Evolutionary conservation across 2,329 filamentous ascomycete genomes (phyloP), one percentile per base, ranked within the genome.

Genomic region (Alternaria sp.): DNA sequence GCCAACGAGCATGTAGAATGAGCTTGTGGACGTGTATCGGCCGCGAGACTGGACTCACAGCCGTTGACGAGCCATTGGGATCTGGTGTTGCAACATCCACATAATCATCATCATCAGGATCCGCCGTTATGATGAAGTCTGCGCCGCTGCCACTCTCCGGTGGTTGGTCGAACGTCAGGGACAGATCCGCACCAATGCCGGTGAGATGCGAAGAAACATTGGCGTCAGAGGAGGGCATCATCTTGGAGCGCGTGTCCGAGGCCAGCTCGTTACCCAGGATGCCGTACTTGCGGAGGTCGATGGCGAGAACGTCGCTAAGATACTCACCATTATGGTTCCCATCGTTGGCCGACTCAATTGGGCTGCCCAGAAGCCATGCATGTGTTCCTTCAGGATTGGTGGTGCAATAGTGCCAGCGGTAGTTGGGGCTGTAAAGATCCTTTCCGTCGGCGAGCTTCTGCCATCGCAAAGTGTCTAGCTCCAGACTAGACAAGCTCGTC

Each of bases 361-460:
- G 92, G 72, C 93, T 97, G 9, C 95, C 95, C n/a, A 99, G 85
- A 25, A 99, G 84, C 94, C 95, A 99, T 8, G 93, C 95, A 76
- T 97, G 97, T 7, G 95, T 97, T 6, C 94, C 94, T 71, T 97
- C 92, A 62, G 95, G 90, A 75, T 97, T 96, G 80, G 97, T 91
- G 3, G 93, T 97, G 78, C 95, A 98, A 76, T 99, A 99, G 78
- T 98, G 94, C 95, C 95, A 99, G 61, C 94, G 89, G 78, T 95
- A 98, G n/a, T 91, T 92, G 0, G 89, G 84, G 69, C 92, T 92
- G 81, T 97, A 99, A 34, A 99, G 90, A 75, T 99, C 95, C 51
- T 92, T 91, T 4, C 95, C 95, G 73, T 97, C 94, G 1, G 94
- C 95, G 18, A 99, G 85, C 75, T 94, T 96, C 78, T 97, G 93